Base-by-base conservation (phyloP, 2,329 filamentous ascomycete species). In the Diaporthe amygdali region DNA sequence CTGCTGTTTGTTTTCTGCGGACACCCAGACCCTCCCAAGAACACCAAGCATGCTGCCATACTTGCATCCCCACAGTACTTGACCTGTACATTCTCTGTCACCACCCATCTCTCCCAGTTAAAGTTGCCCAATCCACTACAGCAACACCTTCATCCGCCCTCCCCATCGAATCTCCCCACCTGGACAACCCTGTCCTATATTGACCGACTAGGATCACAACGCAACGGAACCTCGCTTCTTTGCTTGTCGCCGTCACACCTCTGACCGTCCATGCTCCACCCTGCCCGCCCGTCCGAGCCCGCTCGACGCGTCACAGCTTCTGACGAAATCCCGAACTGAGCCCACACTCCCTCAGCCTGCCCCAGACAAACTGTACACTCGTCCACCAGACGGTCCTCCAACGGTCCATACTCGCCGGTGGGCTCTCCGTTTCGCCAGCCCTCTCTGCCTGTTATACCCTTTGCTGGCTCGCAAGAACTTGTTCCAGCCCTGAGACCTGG, bases 171-270 rank as follows among this genome's bases (percentile, higher is more conserved):
- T 17, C 52, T 39, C 41, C 37, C 46, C 66, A 56, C 30, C 66
- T 32, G 8, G 25, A 56, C 25, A 68, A 55, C 66, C 66, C 41
- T 68, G 66, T 39, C 20, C 41, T 27, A 34, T 34, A 46, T 59
- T 49, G 44, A 9, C 41, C 41, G 55, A 56, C 52, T 44, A 68
- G 52, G 52, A 68, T 68, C 66, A 47, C 52, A 59, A 25, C 44
- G 20, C 59, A 64, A 64, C 59, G 59, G 66, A 51, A 55, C 51
- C 54, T 59, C 52, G 52, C 41, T 68, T 59, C 41, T 41, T 39
- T 49, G 46, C 52, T 68, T 68, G 54, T 59, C 52, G 52, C 39
- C 52, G 66, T 68, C 66, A 68, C 52, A 68, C 66, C 52, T 55
- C 59, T 25, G 41, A 68, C 66, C 44, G 17, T 68, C 52, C 55